Evolutionary conservation across 2,329 filamentous ascomycete species (phyloP), one percentile per base, ranked within the genome.

Genomic region (Chaetomium globosum): DNA sequence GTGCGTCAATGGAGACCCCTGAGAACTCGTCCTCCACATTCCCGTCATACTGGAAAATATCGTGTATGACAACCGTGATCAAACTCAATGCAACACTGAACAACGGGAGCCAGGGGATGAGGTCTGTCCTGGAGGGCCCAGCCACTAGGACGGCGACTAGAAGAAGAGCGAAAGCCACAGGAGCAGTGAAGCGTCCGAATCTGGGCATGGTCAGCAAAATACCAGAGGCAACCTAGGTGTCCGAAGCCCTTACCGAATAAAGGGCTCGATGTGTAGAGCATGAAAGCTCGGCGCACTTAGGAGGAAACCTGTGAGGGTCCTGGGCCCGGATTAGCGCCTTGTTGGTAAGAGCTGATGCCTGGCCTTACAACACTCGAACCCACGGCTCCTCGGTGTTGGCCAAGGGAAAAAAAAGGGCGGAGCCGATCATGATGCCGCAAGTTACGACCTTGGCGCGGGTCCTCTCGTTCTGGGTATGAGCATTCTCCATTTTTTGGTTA

Each of bases 31-130:
- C 49, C 23, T 59, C 61, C n/a, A 55, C 12, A 30, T 43, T 49
- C 31, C 28, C 12, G 48, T 12, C 3, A 13, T 48, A 58, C 36
- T 46, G 57, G 16, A 56, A 64, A 13, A 65, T 23, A n/a, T 68
- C 49, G 53, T 68, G 26, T 7, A 68, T 51, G 26, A 52, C 63
- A 26, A 70, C 65, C 0, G 70, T 71, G n/a, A 59, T 23, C 16
- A 71, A 55, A 62, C 68, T 69, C 9, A 61, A 51, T 2, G 56
- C 56, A 7, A 68, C 67, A 46, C 69, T 60, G 12, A 69, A 71
- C 4, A 72, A 33, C 19, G 70, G 71, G 7, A 72, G 61, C 70
- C 70, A 72, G 1, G 69, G 70, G 12, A 69, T 63, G n/a, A 72
- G 59, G 6, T 71, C 67, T 19, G 31, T 57, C 30, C 61, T 66